Evolutionary conservation across 2,329 filamentous ascomycete species (phyloP).

Genomic region (Alternaria atra): DNA sequence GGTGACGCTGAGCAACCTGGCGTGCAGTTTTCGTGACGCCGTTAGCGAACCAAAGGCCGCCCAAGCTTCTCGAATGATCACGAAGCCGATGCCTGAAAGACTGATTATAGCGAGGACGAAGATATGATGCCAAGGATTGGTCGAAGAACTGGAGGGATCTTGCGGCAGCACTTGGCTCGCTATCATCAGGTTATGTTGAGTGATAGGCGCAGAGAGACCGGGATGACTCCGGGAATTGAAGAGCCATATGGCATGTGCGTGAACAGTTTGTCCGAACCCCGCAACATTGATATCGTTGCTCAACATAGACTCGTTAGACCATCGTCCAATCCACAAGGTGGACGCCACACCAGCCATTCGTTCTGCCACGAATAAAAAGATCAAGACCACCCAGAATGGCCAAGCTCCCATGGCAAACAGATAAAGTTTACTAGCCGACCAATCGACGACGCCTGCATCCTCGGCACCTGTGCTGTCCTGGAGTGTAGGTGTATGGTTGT

Average conservation of each 20-base stretch:
- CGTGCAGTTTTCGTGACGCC: conserved; percentile 2
- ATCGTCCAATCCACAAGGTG: not conserved
- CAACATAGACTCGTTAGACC: not conserved
- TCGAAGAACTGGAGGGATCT: not conserved
- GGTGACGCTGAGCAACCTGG: not conserved
- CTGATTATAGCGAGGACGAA: not conserved
- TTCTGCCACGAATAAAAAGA: not conserved
- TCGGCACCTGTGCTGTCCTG: not conserved
- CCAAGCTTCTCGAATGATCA: conserved; percentile 2
- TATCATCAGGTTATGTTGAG: not conserved
- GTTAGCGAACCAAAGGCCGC: conserved; percentile 2
- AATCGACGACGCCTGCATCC: not conserved
- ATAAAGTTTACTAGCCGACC: conserved; percentile 1
- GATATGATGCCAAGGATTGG: not conserved
- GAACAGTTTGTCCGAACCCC: not conserved
- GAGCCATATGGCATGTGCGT: not conserved
- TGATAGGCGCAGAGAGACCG: not conserved
- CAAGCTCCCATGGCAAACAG: conserved; percentile 1
- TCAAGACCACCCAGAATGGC: not conserved
- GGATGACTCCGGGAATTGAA: not conserved
- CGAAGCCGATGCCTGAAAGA: not conserved
- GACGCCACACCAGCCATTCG: not conserved
- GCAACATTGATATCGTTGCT: not conserved
- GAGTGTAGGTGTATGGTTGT: not conserved
- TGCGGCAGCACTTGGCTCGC: not conserved